phyloP scores from a whole-genome alignment of 345 rosid species.

The Mangifera indica region DNA sequence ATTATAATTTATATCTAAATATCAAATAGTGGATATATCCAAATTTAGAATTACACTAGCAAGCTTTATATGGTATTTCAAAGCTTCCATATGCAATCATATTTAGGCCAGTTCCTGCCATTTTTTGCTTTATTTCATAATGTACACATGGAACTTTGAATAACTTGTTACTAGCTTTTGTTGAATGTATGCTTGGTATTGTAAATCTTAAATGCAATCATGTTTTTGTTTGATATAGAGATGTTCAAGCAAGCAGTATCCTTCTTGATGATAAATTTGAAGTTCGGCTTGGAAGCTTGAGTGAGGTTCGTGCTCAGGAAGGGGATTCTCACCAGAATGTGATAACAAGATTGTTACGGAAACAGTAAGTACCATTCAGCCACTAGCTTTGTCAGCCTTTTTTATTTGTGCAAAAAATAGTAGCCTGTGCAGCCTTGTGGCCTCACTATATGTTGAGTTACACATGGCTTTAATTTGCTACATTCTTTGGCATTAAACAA shows the following conservation, averaged over 20 bases:
- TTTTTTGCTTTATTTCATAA: constrained; percentile 1
- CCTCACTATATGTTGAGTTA: background rate
- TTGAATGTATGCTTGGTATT: background rate
- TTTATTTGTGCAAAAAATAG: constrained; percentile 7
- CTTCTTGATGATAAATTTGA: constrained; percentile 93
- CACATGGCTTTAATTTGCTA: background rate
- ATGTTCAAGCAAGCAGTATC: constrained; percentile 93
- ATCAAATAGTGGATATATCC: background rate
- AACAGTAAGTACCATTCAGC: constrained; percentile 58
- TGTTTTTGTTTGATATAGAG: constrained; percentile 49
- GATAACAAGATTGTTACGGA: constrained; percentile 57
- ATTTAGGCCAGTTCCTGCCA: background rate
- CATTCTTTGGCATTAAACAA: background rate
- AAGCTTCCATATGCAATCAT: background rate
- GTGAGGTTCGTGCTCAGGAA: constrained; percentile 61
- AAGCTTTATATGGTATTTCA: background rate
- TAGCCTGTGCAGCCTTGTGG: background rate
- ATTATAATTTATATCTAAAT: background rate
- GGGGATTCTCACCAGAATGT: constrained; percentile 64
- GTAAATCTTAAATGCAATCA: constrained; percentile 7
- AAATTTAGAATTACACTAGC: background rate
- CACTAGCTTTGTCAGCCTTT: background rate
- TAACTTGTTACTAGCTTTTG: constrained; percentile 2
- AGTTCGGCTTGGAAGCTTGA: constrained; percentile 91
- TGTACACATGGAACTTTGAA: background rate